phyloP scores from a whole-genome alignment of 306 rosid species.

The Nissolia schottii region DNA sequence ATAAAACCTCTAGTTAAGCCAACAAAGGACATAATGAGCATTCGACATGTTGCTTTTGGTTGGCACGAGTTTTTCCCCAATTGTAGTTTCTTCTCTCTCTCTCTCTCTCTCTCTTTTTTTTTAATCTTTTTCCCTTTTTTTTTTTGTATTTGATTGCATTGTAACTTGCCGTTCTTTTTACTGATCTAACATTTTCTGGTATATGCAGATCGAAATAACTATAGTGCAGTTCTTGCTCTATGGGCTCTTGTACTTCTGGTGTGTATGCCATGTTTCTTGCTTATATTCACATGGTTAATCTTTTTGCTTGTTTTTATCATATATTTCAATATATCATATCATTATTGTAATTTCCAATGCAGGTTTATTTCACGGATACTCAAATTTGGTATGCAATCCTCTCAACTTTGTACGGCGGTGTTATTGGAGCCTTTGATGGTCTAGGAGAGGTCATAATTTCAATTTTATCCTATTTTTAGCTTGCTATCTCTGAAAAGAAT shows the following conservation, averaged over 20 bases:
- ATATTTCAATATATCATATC: slow-evolving; percentile 28
- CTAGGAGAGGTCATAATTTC: slow-evolving; percentile 87
- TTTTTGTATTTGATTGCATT: slow-evolving; percentile 3
- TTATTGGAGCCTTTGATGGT: slow-evolving; percentile 87
- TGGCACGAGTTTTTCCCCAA: slow-evolving; percentile 96
- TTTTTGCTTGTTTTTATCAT: slow-evolving; percentile 11
- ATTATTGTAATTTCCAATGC: slow-evolving; percentile 31
- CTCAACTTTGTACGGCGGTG: slow-evolving; percentile 81
- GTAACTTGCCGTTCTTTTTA: neutral
- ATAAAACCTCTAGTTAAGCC: slow-evolving; percentile 91
- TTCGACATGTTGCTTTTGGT: slow-evolving; percentile 53
- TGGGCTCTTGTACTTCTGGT: slow-evolving; percentile 89
- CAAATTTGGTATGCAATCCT: slow-evolving; percentile 91
- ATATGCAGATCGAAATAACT: slow-evolving; percentile 67
- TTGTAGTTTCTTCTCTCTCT: slow-evolving; percentile 52
- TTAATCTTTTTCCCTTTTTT: neutral
- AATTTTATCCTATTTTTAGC: no score
- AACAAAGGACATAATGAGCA: slow-evolving; percentile 78
- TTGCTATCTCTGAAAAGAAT: no score
- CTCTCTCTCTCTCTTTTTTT: no score
- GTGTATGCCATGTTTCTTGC: slow-evolving; percentile 27
- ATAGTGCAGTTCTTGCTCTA: slow-evolving; percentile 67
- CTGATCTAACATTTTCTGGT: slow-evolving; percentile 26
- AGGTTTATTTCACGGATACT: slow-evolving; percentile 97
- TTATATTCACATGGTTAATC: slow-evolving; percentile 16